These are phyloP conservation scores for Picea glauca DNA, from an alignment of 75 land plant species.

Conservation along the genomic window DNA sequence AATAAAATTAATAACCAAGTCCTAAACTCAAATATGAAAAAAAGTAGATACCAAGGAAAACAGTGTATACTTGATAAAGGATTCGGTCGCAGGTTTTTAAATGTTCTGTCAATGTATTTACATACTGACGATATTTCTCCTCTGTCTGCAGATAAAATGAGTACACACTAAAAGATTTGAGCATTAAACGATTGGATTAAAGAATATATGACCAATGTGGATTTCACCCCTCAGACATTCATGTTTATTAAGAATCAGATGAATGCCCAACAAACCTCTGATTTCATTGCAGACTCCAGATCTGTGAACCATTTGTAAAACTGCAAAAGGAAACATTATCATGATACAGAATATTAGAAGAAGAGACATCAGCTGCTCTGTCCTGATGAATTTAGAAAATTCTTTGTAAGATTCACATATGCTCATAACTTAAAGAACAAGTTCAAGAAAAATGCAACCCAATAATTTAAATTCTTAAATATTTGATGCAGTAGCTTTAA, in stretches of 20 bases:
- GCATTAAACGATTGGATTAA: not conserved
- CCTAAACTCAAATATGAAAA: not conserved
- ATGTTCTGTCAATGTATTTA: conserved; percentile 70
- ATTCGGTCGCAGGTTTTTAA: conserved; percentile 81
- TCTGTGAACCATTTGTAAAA: conserved; percentile 97
- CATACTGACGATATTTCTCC: conserved; percentile 96
- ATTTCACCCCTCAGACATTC: not conserved
- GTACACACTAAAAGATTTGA: not conserved
- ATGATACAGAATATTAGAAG: not conserved
- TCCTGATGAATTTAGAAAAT: not conserved
- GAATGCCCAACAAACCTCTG: conserved; percentile 53
- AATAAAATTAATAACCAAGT: not conserved
- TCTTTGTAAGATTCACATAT: not conserved
- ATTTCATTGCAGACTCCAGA: conserved; percentile 94
- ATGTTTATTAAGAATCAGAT: not conserved
- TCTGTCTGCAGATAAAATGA: conserved; percentile 54
- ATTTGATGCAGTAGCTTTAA: too few relatives aligned
- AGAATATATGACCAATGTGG: not conserved
- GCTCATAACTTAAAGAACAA: not conserved
- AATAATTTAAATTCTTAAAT: not conserved
- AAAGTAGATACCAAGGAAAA: conserved; percentile 5
- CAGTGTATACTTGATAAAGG: conserved; percentile 50
- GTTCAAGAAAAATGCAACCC: not conserved
- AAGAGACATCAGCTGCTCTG: not conserved
- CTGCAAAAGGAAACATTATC: conserved; percentile 28